Conservation (phyloP, 495 filamentous ascomycete genomes). For the Cryomyces minteri region DNA sequence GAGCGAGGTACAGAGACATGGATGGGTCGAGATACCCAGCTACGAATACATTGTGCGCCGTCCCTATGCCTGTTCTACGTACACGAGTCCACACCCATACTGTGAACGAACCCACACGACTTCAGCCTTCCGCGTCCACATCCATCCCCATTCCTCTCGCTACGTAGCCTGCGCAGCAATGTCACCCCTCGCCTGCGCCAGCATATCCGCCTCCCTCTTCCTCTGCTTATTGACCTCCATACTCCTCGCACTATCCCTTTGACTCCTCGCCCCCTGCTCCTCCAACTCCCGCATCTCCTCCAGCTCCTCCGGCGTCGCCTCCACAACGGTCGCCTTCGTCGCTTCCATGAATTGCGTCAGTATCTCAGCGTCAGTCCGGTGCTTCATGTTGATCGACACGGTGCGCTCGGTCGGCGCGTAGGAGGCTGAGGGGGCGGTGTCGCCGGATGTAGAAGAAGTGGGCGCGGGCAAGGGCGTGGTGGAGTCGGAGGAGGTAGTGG, state of each 20-base stretch:
- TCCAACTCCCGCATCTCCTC: slow-evolving; percentile 38
- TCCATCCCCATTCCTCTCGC: too few relatives aligned
- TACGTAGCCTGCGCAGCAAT: slow-evolving; percentile 2
- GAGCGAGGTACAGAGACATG: too few relatives aligned
- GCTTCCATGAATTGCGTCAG: slow-evolving; percentile 43
- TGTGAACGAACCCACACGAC: too few relatives aligned
- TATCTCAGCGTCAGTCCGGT: slow-evolving; percentile 42
- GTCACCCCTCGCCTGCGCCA: slow-evolving; percentile 19
- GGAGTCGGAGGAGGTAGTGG: slow-evolving; percentile 8
- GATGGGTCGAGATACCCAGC: too few relatives aligned
- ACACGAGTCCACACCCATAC: too few relatives aligned
- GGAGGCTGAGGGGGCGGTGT: slow-evolving; percentile 23
- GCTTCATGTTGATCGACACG: slow-evolving; percentile 43
- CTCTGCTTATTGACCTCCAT: slow-evolving; percentile 41
- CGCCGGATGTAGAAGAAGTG: slow-evolving; percentile 12
- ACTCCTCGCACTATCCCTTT: slow-evolving; percentile 38
- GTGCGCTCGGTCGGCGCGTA: slow-evolving; percentile 23
- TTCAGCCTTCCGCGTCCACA: too few relatives aligned
- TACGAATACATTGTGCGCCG: too few relatives aligned
- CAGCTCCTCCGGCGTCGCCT: slow-evolving; percentile 38
- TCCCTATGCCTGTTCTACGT: too few relatives aligned
- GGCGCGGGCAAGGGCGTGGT: slow-evolving; percentile 14
- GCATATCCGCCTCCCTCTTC: slow-evolving; percentile 37
- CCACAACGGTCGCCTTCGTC: slow-evolving; percentile 46
- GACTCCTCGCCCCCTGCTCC: slow-evolving; percentile 30